phyloP scores from a whole-genome alignment of 805 yeast species.

The Hanseniaspora taiwanica region DNA sequence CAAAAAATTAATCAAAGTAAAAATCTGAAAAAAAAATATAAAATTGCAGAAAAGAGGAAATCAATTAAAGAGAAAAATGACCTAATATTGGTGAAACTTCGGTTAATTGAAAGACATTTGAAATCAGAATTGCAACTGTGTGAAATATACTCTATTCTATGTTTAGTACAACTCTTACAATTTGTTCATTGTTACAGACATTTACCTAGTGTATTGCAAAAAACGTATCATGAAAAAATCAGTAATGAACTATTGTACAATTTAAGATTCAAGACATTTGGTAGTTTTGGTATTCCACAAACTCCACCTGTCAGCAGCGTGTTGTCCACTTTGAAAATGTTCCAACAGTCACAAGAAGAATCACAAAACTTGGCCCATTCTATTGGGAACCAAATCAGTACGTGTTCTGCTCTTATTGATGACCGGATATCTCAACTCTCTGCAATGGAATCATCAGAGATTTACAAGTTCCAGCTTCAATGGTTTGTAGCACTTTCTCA shows the following conservation, averaged over 20 bases:
- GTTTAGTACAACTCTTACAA: conserved; percentile 24
- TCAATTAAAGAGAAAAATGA: conserved; percentile 23
- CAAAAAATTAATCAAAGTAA: conserved; percentile 21
- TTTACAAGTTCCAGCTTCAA: background rate
- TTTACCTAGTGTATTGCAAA: conserved; percentile 12
- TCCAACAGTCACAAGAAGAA: background rate
- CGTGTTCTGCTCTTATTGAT: too few relatives aligned
- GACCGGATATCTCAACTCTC: too few relatives aligned
- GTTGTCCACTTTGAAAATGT: background rate
- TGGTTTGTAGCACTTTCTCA: background rate
- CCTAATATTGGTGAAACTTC: conserved; percentile 27
- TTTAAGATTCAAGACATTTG: conserved; percentile 66
- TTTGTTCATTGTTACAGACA: conserved; percentile 8
- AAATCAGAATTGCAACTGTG: conserved; percentile 15
- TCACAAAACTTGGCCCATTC: too few relatives aligned
- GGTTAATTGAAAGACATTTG: conserved; percentile 15
- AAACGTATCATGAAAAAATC: conserved; percentile 16
- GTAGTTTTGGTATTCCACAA: conserved; percentile 67
- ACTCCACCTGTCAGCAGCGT: conserved; percentile 34
- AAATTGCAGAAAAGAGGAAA: conserved; percentile 34
- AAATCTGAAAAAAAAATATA: conserved; percentile 34
- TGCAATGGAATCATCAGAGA: too few relatives aligned
- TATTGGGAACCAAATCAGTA: too few relatives aligned
- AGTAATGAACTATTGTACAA: conserved; percentile 27
- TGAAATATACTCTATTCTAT: conserved; percentile 17